Evolutionary conservation across 176 grass and related monocot genomes (phyloP).

Genomic region (Zoysia pacifica): DNA sequence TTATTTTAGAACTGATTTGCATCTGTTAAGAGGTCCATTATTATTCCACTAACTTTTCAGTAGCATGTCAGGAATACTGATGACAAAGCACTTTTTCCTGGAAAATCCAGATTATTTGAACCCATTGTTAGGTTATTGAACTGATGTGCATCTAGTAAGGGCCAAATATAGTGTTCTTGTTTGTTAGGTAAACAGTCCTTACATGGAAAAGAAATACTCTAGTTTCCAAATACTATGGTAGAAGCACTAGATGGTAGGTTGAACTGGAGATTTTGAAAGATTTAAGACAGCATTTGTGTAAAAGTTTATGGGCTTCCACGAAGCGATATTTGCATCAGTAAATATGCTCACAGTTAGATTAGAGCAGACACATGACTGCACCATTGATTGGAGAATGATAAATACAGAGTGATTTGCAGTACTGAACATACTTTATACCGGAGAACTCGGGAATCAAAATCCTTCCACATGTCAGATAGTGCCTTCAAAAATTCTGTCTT

Average conservation of each 20-base stretch:
- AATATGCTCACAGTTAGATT: constrained; percentile 5
- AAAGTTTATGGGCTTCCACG: background rate
- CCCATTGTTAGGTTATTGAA: too few relatives aligned
- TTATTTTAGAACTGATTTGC: too few relatives aligned
- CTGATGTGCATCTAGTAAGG: too few relatives aligned
- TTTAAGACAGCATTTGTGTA: background rate
- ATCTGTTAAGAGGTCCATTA: too few relatives aligned
- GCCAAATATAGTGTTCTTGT: too few relatives aligned
- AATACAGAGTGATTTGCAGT: constrained; percentile 12
- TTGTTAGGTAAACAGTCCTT: too few relatives aligned
- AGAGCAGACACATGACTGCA: background rate
- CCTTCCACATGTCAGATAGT: constrained; percentile 98
- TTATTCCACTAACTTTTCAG: too few relatives aligned
- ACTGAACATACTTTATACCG: constrained; percentile 80
- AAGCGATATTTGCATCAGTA: background rate
- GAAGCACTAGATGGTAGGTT: constrained; percentile 13
- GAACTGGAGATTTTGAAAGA: background rate
- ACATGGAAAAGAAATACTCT: too few relatives aligned
- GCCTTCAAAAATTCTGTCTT: constrained; percentile 99
- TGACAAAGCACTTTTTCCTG: too few relatives aligned
- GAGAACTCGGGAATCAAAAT: constrained; percentile 91
- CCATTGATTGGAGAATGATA: constrained; percentile 9
- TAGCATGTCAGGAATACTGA: too few relatives aligned
- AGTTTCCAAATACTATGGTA: too few relatives aligned
- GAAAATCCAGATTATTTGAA: too few relatives aligned